Conservation (phyloP, 768 basidiomycete genomes). For the Austroboletus eburneus region DNA sequence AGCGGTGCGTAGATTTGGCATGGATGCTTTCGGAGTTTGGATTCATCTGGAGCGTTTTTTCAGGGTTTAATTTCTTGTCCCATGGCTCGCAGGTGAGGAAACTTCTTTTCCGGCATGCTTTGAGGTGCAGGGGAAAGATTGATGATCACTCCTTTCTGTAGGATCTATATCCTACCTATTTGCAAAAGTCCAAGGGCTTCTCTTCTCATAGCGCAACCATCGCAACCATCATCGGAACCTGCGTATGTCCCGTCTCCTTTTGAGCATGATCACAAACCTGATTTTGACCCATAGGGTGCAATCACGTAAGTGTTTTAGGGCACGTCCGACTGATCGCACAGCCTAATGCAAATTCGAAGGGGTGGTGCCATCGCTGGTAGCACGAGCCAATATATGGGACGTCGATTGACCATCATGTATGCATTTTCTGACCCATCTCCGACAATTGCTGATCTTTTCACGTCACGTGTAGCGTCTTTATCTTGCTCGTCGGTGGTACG, state of each 20-base stretch:
- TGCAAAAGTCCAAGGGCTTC: slow-evolving; percentile 61
- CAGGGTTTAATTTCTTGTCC: slow-evolving; percentile 74
- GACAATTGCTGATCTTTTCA: background rate
- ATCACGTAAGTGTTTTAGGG: slow-evolving; percentile 33
- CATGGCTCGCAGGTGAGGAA: slow-evolving; percentile 59
- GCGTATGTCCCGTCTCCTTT: slow-evolving; percentile 35
- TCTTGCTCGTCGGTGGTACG: slow-evolving; percentile 27
- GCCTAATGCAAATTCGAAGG: slow-evolving; percentile 21
- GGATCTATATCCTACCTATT: slow-evolving; percentile 80
- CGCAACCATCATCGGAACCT: slow-evolving; percentile 81
- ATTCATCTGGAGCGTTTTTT: background rate
- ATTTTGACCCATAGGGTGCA: slow-evolving; percentile 34
- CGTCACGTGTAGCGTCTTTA: slow-evolving; percentile 14
- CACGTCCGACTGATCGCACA: background rate
- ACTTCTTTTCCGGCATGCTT: background rate
- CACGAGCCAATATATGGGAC: slow-evolving; percentile 71
- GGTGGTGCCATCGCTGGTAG: slow-evolving; percentile 74
- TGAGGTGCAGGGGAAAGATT: background rate
- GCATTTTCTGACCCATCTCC: background rate
- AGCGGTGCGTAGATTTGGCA: slow-evolving; percentile 37
- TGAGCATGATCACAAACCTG: background rate
- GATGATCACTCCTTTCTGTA: slow-evolving; percentile 20
- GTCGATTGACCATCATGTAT: slow-evolving; percentile 73
- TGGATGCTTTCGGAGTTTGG: background rate
- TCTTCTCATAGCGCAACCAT: slow-evolving; percentile 53